phyloP scores from a whole-genome alignment of 164 flowering plant species.

The Stephania cephalantha region DNA sequence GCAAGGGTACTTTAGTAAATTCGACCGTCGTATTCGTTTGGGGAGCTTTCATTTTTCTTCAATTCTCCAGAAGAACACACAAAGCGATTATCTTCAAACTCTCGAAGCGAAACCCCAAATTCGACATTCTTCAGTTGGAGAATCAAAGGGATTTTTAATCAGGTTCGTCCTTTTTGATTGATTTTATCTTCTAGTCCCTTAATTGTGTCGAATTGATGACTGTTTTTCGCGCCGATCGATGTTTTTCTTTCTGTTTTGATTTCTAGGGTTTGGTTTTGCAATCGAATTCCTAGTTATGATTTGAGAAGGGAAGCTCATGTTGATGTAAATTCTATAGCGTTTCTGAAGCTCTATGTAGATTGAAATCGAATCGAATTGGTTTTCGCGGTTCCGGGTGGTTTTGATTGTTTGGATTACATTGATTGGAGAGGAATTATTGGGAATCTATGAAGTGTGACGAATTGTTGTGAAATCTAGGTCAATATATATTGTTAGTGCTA shows the following conservation, averaged over 20 bases:
- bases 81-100: not conserved
- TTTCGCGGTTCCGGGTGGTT: not conserved
- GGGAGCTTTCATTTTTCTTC: not conserved
- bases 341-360: not conserved
- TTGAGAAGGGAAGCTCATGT: not conserved
- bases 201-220: not conserved
- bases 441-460: not conserved
- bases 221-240: not conserved
- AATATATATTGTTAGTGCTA: not conserved
- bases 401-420: not conserved
- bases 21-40: not conserved
- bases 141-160: not conserved
- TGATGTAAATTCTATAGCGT: not conserved
- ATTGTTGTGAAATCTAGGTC: not conserved
- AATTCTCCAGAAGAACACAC: not conserved
- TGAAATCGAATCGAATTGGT: not conserved
- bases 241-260: not conserved
- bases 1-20: not conserved
- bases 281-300: not conserved
- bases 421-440: not conserved
- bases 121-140: not conserved
- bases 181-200: not conserved
- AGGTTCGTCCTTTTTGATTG: not conserved
- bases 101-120: not conserved
- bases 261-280: not conserved